A percentile compares a stretch with the other conserved stretches of the same genome.
These are phyloP conservation scores for Citrus sinensis DNA, from an alignment of 345 rosid species.

Conservation along the genomic window DNA sequence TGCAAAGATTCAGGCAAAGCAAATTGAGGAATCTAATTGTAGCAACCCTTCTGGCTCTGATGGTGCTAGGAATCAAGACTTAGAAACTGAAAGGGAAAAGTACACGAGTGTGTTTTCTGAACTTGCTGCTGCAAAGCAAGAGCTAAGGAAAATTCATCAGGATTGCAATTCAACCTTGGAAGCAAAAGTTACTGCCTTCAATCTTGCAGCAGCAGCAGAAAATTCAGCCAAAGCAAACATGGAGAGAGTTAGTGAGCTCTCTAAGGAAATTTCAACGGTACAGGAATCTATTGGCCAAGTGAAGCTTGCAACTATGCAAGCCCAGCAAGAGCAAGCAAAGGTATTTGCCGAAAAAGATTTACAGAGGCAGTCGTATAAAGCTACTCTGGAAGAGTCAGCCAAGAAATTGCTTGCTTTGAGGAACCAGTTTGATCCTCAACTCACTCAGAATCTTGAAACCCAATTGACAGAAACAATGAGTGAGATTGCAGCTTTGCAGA, in stretches of 20 bases:
- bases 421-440: conserved; percentile 70
- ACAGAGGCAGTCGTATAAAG: conserved; percentile 55
- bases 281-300: conserved; percentile 81
- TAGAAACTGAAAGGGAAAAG: conserved; percentile 55
- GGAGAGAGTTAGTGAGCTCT: conserved; percentile 70
- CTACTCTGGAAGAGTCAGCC: conserved; percentile 60
- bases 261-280: conserved; percentile 63
- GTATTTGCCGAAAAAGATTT: conserved; percentile 70
- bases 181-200: conserved; percentile 53
- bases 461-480: conserved; percentile 56
- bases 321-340: conserved; percentile 63
- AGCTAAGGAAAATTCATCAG: conserved; percentile 68
- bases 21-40: conserved; percentile 49
- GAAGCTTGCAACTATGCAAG: conserved; percentile 68
- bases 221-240: conserved; percentile 48
- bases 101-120: conserved; percentile 50
- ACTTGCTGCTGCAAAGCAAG: conserved; percentile 78
- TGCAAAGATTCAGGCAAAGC: conserved; percentile 53
- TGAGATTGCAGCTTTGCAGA: conserved; percentile 57
- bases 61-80: conserved; percentile 46
- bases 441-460: conserved; percentile 54
- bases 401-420: conserved; percentile 51
- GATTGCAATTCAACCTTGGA: conserved; percentile 50
- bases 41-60: conserved; percentile 34
- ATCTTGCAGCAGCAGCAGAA: conserved; percentile 65